Conservation (phyloP, 192 early-diverging fungal species). For the Jimgerdemannia flammicorona region DNA sequence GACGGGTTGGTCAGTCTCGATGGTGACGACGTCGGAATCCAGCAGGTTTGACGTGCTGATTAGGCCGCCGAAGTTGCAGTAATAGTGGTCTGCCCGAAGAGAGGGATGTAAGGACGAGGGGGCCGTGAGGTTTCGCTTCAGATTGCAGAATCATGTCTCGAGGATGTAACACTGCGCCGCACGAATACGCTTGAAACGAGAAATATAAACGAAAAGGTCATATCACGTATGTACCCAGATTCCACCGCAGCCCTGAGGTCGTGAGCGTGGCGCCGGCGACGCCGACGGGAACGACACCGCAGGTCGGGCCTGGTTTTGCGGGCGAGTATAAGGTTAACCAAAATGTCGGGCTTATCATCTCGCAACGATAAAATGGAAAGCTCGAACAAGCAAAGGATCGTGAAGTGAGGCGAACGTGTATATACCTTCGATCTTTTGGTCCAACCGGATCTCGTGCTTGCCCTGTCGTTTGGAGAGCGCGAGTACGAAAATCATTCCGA, state of each 20-base stretch:
- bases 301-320: slow-evolving; percentile 56
- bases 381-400: no score
- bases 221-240: slow-evolving; percentile 53
- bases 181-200: slow-evolving; percentile 19
- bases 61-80: slow-evolving; percentile 62
- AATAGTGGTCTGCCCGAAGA: slow-evolving; percentile 22
- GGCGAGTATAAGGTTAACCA: neutral
- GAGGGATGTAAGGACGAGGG: no score
- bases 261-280: slow-evolving; percentile 55
- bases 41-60: slow-evolving; percentile 87
- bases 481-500: neutral
- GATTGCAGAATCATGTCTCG: neutral
- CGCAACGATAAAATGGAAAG: no score
- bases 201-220: slow-evolving; percentile 9
- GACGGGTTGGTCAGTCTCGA: slow-evolving; percentile 69
- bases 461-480: slow-evolving; percentile 36
- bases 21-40: slow-evolving; percentile 44
- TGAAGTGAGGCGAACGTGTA: neutral
- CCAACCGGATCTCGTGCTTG: slow-evolving; percentile 60
- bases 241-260: slow-evolving; percentile 80
- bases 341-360: no score
- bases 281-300: slow-evolving; percentile 84
- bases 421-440: slow-evolving; percentile 59
- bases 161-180: neutral
- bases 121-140: neutral